Conservation (phyloP, 192 early-diverging fungal genomes). For the Mortierella claussenii region DNA sequence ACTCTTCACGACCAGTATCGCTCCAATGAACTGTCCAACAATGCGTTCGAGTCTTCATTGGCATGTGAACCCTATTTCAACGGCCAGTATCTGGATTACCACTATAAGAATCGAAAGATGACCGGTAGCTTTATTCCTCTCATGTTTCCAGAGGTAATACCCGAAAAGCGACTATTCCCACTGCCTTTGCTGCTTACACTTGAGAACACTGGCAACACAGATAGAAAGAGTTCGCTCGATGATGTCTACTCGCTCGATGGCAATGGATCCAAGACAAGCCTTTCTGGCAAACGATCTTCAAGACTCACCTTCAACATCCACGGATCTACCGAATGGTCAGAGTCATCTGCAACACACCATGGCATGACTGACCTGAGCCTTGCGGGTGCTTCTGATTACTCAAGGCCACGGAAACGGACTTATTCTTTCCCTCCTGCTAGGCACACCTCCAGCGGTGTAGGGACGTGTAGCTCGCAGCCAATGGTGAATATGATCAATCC, state of each 20-base stretch:
- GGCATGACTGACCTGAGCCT: not conserved
- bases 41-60: slow-evolving; percentile 54
- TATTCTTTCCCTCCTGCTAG: slow-evolving; percentile 49
- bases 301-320: not conserved
- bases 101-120: slow-evolving; percentile 51
- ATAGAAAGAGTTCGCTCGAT: slow-evolving; percentile 42
- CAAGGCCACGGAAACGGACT: slow-evolving; percentile 30
- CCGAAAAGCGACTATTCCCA: slow-evolving; percentile 38
- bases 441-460: slow-evolving; percentile 9
- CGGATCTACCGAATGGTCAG: slow-evolving; percentile 1
- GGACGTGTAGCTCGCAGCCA: slow-evolving; percentile 5
- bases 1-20: slow-evolving; percentile 35
- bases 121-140: slow-evolving; percentile 49
- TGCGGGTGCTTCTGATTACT: not conserved
- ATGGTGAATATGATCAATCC: slow-evolving; percentile 49
- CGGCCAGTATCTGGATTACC: slow-evolving; percentile 55
- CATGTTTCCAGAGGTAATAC: slow-evolving; percentile 44
- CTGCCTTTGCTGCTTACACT: slow-evolving; percentile 27
- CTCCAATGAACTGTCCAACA: slow-evolving; percentile 39
- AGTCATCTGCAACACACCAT: slow-evolving; percentile 17
- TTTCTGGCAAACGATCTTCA: not conserved
- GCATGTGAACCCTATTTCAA: slow-evolving; percentile 52
- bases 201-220: slow-evolving; percentile 28
- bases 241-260: slow-evolving; percentile 5
- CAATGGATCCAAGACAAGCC: not conserved